phyloP scores from a whole-genome alignment of 495 filamentous ascomycete species.

The Chaetomium tenue region DNA sequence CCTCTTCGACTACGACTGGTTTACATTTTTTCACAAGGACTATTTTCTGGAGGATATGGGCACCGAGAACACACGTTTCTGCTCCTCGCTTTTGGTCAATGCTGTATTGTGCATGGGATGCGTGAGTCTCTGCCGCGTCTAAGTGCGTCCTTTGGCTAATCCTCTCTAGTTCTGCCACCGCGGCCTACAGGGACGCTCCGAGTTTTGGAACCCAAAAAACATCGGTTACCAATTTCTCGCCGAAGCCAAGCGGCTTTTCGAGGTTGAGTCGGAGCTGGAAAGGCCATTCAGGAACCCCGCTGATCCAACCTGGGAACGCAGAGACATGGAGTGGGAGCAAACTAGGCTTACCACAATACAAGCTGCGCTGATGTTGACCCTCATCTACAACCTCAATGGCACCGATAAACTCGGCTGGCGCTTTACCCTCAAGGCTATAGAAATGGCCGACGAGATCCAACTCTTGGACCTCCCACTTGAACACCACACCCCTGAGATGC shows the following conservation, averaged over 20 bases:
- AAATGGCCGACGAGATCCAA: constrained; percentile 37
- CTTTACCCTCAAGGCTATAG: constrained; percentile 34
- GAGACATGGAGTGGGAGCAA: constrained; percentile 27
- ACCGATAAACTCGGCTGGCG: constrained; percentile 41
- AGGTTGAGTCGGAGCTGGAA: constrained; percentile 32
- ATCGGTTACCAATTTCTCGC: constrained; percentile 43
- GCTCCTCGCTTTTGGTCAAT: constrained; percentile 42
- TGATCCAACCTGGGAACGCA: constrained; percentile 27
- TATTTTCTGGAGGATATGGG: constrained; percentile 43
- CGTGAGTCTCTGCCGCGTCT: constrained; percentile 31
- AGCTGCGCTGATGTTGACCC: constrained; percentile 33
- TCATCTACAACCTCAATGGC: constrained; percentile 36
- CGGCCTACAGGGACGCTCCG: constrained; percentile 32
- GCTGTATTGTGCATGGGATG: constrained; percentile 38
- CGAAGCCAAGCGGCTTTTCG: constrained; percentile 42
- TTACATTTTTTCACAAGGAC: constrained; percentile 39
- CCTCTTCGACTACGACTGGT: constrained; percentile 41
- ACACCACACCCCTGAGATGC: constrained; percentile 16
- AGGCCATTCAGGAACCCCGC: constrained; percentile 18
- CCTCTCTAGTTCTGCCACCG: constrained; percentile 33
- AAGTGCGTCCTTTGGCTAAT: neutral
- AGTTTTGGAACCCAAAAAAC: constrained; percentile 41
- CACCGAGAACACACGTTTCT: constrained; percentile 33
- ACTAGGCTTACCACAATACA: constrained; percentile 40
- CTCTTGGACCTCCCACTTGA: constrained; percentile 25